Evolutionary conservation across 2,329 filamentous ascomycete genomes (phyloP).

Genomic region (Cladosporium colombiae): DNA sequence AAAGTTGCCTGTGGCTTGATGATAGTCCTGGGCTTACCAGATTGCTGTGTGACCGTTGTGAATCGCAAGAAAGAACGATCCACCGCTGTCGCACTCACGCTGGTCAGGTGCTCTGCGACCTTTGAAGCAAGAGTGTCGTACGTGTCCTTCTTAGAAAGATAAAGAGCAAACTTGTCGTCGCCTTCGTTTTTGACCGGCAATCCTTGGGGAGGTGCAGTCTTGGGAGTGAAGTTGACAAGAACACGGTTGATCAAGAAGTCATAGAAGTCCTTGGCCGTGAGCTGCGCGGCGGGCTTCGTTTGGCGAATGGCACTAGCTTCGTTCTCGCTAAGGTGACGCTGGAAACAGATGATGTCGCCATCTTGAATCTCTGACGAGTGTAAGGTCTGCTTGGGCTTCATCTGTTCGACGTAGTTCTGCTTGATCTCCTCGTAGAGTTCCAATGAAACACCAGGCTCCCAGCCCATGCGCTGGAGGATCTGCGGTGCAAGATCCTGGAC

Average conservation of each 20-base stretch:
- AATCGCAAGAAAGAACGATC: slow-evolving; percentile 88
- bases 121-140: slow-evolving; percentile 87
- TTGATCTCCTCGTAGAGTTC: slow-evolving; percentile 96
- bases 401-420: slow-evolving; percentile 90
- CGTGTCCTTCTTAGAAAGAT: slow-evolving; percentile 81
- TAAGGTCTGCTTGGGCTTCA: slow-evolving; percentile 88
- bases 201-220: slow-evolving; percentile 45
- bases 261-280: slow-evolving; percentile 62
- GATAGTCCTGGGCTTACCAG: slow-evolving; percentile 72
- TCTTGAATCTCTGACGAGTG: slow-evolving; percentile 93
- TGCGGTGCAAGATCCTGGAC: slow-evolving; percentile 78
- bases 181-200: slow-evolving; percentile 42
- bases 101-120: slow-evolving; percentile 70
- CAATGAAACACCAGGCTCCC: slow-evolving; percentile 71
- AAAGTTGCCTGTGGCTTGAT: slow-evolving; percentile 72
- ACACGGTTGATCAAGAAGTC: slow-evolving; percentile 88
- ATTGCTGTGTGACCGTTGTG: slow-evolving; percentile 77
- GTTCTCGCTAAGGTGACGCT: slow-evolving; percentile 59
- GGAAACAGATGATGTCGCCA: slow-evolving; percentile 95
- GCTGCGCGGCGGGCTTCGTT: slow-evolving; percentile 32
- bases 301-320: slow-evolving; percentile 31
- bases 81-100: slow-evolving; percentile 47
- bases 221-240: slow-evolving; percentile 73
- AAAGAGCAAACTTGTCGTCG: slow-evolving; percentile 70
- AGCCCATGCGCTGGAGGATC: slow-evolving; percentile 82